Evolutionary conservation across 1,284 basidiomycete species (phyloP).

Genomic region (Ustilago shanxiensis): DNA sequence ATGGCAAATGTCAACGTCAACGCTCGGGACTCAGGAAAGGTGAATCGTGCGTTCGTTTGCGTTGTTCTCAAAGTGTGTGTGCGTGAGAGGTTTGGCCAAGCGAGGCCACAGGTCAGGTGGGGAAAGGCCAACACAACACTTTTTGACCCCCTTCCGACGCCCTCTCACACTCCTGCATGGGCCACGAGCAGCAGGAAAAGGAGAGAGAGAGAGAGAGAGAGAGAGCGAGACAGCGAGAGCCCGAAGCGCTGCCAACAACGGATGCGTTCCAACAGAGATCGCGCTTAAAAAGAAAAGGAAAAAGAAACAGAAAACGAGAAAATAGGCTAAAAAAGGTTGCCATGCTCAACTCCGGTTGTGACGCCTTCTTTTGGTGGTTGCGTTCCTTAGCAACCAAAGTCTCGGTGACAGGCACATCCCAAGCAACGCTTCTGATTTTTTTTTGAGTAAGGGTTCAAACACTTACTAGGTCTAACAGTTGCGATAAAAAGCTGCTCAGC

Average conservation of each 20-base stretch:
- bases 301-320: no score
- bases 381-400: slow-evolving; percentile 1
- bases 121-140: neutral
- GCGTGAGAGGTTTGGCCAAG: neutral
- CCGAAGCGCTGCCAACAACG: no score
- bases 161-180: slow-evolving; percentile 4
- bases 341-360: neutral
- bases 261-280: neutral
- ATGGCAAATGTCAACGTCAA: neutral
- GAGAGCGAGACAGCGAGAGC: no score
- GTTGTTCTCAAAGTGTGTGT: no score
- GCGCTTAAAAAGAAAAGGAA: neutral
- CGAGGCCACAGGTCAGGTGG: slow-evolving; percentile 1
- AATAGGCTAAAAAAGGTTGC: neutral
- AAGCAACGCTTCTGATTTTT: no score
- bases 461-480: neutral
- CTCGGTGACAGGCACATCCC: neutral
- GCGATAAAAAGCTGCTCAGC: neutral
- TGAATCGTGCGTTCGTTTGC: neutral
- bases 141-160: neutral
- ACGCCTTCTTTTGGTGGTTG: neutral
- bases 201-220: neutral
- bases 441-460: no score
- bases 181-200: neutral
- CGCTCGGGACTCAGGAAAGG: neutral